Base-by-base conservation (phyloP, 75 land plant species). In the Cryptomeria japonica region DNA sequence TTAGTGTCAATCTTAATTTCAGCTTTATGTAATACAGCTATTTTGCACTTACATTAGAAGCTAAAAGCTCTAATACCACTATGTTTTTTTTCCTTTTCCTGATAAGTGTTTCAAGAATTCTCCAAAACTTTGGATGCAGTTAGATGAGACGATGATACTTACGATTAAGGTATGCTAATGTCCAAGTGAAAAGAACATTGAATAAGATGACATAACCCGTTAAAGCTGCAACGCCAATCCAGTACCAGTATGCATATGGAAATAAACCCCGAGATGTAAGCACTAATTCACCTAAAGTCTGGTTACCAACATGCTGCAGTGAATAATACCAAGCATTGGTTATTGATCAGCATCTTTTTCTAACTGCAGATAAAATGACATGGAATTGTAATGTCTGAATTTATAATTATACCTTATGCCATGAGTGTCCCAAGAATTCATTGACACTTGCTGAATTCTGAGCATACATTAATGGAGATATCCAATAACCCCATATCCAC, bases 401-500 rank as follows among this genome's bases (percentile, higher is more conserved):
- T 10, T 18, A 28, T 14, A 38, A 44, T 44, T 82, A 82, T 90
- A 93, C 95, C 55, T 92, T 64, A 11, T 46, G 37, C 95, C 95
- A 94, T 28, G 87, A 86, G 13, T 87, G 56, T 36, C 92, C 95
- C 80, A 88, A 85, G 68, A 94, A 90, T 83, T 94, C 95, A 89
- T 93, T 94, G 10, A 92, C 93, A 47, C 90, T 76, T 2, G 93
- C 75, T 2, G 94, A 93, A 85, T 90, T 94, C 49, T 92, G 95
- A 1, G 87, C 88, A 84, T 95, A 92, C 91, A 92, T 92, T 61
- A 95, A 22, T 42, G 96, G 96, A 13, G 96, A 95, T 8, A 86
- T 36, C 96, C 96, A 93, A 84, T 93, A 91, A 47, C 91, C 94
- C 95, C 95, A 94, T 51, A 89, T 89, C 95, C 95, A 94, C 95